Base-by-base conservation (phyloP, 768 basidiomycete species). In the Leucosporidium scottii region DNA sequence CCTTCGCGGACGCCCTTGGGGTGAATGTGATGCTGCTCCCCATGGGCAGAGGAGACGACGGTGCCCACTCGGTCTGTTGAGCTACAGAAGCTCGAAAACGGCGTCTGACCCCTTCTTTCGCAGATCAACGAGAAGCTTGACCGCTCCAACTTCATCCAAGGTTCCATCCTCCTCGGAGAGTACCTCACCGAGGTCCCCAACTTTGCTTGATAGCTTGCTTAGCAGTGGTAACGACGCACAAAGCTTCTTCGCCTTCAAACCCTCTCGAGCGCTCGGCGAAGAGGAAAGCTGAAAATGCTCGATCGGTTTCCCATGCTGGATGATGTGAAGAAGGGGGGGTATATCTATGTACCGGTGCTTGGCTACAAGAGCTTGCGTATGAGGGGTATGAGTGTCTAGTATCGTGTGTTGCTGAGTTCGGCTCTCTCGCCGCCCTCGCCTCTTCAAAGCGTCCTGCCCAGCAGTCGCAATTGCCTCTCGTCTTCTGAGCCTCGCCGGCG, bases 11-110 rank as follows among this genome's bases (percentile, higher is more conserved):
- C 76, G 85, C 85, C 54, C 80, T 96, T 56, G 85, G 85, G 39
- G 87, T 92, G 64, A 96, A 93, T 75, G 90, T 59, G 18, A 78
- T 93, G 65, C 80, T 97, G 25, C 82, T 97, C 34, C 94, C 93
- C 1, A 70, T 94, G 87, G 92, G 92, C 3, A 83, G 93, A 59
- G 90, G 90, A 3, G 92, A 97, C 75, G 94, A 98, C 71, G 94
- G 93, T 73, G 90, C 91, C 51, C 91, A 92, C 87, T 91, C 75
- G 71, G 88, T 85, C 1, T 21, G 54, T 53, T 17, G 27, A 21
- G 7, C 23, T 28, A 8, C 20, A 28, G 39, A 5, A 34, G 39
- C 59, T 28, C 5, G 27, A 48, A 27, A 44, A 23, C n/a, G 31
- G 18, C 30, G 53, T 13, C 53, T 56, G 23, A 34, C 51, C 23